phyloP scores from a whole-genome alignment of 2,329 filamentous ascomycete genomes.

The Fonsecaea erecta region DNA sequence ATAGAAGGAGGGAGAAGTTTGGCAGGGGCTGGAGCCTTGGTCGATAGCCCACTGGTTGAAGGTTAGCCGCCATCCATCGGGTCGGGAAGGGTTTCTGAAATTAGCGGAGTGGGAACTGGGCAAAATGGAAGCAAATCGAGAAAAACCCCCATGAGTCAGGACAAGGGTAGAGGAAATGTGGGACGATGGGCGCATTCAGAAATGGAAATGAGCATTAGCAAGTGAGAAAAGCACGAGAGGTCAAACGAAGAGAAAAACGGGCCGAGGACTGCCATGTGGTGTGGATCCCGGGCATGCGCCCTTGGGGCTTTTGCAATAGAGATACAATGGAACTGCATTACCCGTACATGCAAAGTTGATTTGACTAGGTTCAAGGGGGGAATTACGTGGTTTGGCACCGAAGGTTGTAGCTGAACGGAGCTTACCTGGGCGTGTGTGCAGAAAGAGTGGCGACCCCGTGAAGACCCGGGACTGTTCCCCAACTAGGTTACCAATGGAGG shows the following conservation, averaged over 20 bases:
- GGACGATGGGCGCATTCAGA: slow-evolving; percentile 3
- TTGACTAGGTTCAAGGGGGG: neutral
- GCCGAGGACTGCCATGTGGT: neutral
- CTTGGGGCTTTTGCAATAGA: neutral
- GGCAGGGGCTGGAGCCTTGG: neutral
- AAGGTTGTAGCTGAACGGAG: neutral
- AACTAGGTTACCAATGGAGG: neutral
- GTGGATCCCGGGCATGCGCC: neutral
- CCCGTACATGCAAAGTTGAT: neutral
- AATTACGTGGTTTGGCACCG: neutral
- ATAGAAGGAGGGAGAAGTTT: neutral
- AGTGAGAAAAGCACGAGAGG: neutral
- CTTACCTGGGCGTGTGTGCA: neutral
- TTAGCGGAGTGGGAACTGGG: neutral
- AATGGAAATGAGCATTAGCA: neutral
- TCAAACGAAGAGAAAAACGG: neutral
- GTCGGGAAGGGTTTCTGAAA: slow-evolving; percentile 7
- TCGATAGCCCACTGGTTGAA: neutral
- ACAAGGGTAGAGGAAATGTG: neutral
- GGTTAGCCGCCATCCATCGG: slow-evolving; percentile 12
- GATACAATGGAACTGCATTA: neutral
- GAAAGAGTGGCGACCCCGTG: neutral
- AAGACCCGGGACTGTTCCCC: neutral
- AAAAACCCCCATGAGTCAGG: neutral
- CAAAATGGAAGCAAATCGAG: slow-evolving; percentile 1